These are phyloP conservation scores for Microcyclospora pomicola DNA, from an alignment of 2,329 filamentous ascomycete genomes.

Conservation along the genomic window DNA sequence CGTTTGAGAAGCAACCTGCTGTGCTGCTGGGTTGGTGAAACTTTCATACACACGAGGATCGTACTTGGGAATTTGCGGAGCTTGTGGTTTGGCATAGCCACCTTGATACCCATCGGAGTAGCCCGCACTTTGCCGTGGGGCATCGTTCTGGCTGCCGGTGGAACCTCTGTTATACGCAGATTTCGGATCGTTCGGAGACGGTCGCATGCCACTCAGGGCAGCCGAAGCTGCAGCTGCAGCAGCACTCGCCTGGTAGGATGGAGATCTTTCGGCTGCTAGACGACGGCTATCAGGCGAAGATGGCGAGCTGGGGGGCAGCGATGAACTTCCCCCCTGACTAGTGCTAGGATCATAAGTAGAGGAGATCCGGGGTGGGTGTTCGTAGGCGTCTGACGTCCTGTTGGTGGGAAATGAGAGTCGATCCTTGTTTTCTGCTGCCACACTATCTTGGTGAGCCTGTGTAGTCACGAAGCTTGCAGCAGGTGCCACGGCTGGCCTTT, in stretches of 20 bases:
- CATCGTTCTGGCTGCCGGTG: slow-evolving; percentile 22
- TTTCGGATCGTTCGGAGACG: slow-evolving; percentile 28
- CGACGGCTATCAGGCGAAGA: slow-evolving; percentile 33
- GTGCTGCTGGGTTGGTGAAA: slow-evolving; percentile 26
- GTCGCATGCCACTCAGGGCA: slow-evolving; percentile 28
- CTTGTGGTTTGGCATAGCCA: slow-evolving; percentile 20
- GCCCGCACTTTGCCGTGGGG: slow-evolving; percentile 10
- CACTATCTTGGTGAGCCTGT: slow-evolving; percentile 23
- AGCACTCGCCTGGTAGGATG: slow-evolving; percentile 36
- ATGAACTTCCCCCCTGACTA: slow-evolving; percentile 35
- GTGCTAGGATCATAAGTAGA: slow-evolving; percentile 26
- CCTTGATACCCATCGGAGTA: slow-evolving; percentile 23
- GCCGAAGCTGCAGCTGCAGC: slow-evolving; percentile 31
- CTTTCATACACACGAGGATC: slow-evolving; percentile 63
- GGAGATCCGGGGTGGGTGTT: slow-evolving; percentile 25
- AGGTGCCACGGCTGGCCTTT: slow-evolving; percentile 31
- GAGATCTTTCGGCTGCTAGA: slow-evolving; percentile 35
- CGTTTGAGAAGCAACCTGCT: slow-evolving; percentile 35
- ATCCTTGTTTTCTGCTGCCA: slow-evolving; percentile 9
- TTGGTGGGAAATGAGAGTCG: slow-evolving; percentile 38
- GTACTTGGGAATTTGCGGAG: slow-evolving; percentile 46
- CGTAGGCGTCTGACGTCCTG: slow-evolving; percentile 22
- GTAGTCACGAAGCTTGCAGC: slow-evolving; percentile 24
- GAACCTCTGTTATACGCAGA: slow-evolving; percentile 30
- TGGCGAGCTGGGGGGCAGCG: slow-evolving; percentile 27